Evolutionary conservation across 805 yeast species (phyloP), one percentile per base, ranked within the genome.

Genomic region (Teunomyces aglyptinius): DNA sequence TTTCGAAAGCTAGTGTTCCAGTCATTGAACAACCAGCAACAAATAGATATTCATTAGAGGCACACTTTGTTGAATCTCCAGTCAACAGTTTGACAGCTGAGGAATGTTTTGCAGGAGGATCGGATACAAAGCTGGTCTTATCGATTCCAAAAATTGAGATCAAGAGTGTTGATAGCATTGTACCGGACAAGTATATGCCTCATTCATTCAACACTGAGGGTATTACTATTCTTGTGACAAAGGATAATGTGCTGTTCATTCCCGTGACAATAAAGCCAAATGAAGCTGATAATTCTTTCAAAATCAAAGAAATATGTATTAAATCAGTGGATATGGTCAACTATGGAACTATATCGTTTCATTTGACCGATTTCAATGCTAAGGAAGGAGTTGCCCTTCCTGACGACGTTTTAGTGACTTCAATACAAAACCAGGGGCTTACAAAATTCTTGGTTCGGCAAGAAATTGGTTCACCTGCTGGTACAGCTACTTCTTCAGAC

Each of bases 291-390:
- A 49, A 57, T 40, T 65, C 5, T 43, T 53, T 16, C 50, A 64
- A 80, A 26, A 36, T 64, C 38, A 82, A 78, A 50, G 60, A 58
- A 2, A 55, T 58, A 8, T 51, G 83, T 13, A 59, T 74, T 0
- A 59, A 67, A 1, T 61, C 66, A 2, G 55, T 82, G 13, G 69
- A 59, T 11, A 47, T 73, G 16, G 60, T 73, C 0, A 58, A 63
- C 7, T 56, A 63, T 2, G 71, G 72, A 4, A 38, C 27, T 3
- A 57, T 68, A 12, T 59, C 75, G 1, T 70, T 81, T 35, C 85
- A 83, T 52, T 62, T 89, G 50, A 85, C 96, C 0, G 96, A 89
- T 44, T 80, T 82, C 60, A 81, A 82, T 16, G 70, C 82, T 41
- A 72, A 73, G 12, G 74, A 77, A 24, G 92, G 90, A 24, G 76